Percentiles rank a stretch among this genome's conserved stretches.
Conservation (phyloP, 1,139 yeast genomes). For the Spathaspora jeffriesii region DNA sequence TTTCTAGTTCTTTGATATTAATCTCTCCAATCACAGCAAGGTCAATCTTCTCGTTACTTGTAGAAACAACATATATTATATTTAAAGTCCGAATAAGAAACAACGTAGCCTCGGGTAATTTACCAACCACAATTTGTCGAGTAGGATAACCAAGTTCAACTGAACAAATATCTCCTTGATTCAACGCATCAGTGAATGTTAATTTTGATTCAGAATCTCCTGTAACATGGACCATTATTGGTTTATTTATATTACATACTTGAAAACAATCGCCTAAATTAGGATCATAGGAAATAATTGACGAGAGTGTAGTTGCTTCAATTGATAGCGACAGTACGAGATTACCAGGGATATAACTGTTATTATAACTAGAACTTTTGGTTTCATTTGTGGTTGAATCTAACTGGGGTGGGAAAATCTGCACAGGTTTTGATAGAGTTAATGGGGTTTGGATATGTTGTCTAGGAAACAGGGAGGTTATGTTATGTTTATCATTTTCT, state of each 20-base stretch:
- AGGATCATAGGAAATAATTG: conserved; percentile 40
- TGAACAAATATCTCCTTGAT: conserved; percentile 8
- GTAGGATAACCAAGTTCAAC: conserved; percentile 30
- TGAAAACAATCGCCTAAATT: conserved; percentile 26
- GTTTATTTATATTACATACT: conserved; percentile 19
- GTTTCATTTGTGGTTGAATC: background rate
- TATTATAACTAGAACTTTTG: background rate
- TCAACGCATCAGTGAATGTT: conserved; percentile 19
- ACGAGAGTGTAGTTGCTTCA: conserved; percentile 25
- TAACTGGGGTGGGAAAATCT: conserved; percentile 5
- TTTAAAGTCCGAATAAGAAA: conserved; percentile 20
- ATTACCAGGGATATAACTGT: conserved; percentile 22
- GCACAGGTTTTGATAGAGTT: background rate
- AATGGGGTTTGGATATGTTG: conserved; percentile 4
- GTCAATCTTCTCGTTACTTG: conserved; percentile 9
- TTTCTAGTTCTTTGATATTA: conserved; percentile 19
- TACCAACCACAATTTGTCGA: conserved; percentile 30
- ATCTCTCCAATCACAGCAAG: conserved; percentile 25
- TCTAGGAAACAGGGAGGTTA: conserved; percentile 4
- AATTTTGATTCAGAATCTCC: conserved; percentile 32
- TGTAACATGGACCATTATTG: conserved; percentile 32
- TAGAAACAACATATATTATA: conserved; percentile 23
- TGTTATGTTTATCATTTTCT: background rate
- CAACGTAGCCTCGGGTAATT: background rate
- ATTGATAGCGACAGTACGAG: conserved; percentile 22